Evolutionary conservation across 257 asterid genomes (phyloP), one percentile per base, ranked within the genome.

Genomic region (Nicotiana noctiflora): DNA sequence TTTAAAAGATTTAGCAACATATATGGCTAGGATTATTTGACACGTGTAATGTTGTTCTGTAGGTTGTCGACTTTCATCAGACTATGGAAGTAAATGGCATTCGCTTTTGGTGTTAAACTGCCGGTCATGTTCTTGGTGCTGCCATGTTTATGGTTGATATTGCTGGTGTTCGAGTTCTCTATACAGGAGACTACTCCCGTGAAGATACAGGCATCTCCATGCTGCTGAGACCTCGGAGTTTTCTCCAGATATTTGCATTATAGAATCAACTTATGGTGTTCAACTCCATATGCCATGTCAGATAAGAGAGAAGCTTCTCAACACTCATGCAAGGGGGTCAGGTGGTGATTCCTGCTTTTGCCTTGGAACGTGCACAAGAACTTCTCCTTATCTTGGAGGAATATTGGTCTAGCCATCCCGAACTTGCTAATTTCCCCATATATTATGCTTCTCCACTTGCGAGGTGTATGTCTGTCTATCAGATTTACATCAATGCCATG

Each of bases 131-230:
- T 49, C 98, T 96, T 77, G 99, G 99, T 82, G 99, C 99, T 77
- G 98, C 99, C 85, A 96, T 94, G 99, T 96, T 94, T 83, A 92
- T 94, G 99, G 99, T 96, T 14, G 98, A 94, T 84, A 96, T 96
- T 87, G 98, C 98, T 75, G 98, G 98, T 53, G 97, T 94, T 8
- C 95, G 96, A 49, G 94, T 96, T 77, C 99, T 96, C 83, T 96
- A 96, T 81, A 96, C 99, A 5, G 98, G 98, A 74, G 99, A 94
- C 88, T 96, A 92, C 82, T 96, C 98, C 17, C 92, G 98, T 12
- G 99, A 96, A 85, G 98, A 94, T 98, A 96, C 84, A 90, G 98
- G 15, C 99, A 96, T 84, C 98, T 94, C 65, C 97, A 93, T 15
- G 99, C 98, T 18, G 99, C 99, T 44, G 99, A 96, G 89, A 91